Evolutionary conservation across 2,329 filamentous ascomycete genomes (phyloP).

Genomic region (Alternaria atra): DNA sequence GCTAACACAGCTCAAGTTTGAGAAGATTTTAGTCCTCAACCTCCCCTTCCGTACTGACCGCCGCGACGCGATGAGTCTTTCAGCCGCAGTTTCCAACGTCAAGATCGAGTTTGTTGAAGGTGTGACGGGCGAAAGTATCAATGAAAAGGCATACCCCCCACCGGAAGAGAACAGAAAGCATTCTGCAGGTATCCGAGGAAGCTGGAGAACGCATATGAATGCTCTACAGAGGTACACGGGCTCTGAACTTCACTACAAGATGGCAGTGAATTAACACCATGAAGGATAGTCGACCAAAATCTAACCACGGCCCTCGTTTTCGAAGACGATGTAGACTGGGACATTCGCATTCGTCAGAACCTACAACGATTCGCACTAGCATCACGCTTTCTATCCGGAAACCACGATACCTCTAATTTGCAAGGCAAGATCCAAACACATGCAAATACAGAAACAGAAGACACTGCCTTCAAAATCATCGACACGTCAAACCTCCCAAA

Average conservation of each 20-base stretch:
- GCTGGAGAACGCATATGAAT: slow-evolving; percentile 47
- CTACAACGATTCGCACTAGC: slow-evolving; percentile 43
- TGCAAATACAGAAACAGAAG: slow-evolving; percentile 36
- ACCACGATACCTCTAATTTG: neutral
- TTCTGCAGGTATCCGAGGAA: slow-evolving; percentile 37
- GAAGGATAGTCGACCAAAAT: slow-evolving; percentile 38
- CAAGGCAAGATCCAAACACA: slow-evolving; percentile 20
- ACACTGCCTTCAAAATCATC: slow-evolving; percentile 36
- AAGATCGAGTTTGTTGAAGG: slow-evolving; percentile 61
- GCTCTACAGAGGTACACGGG: slow-evolving; percentile 33
- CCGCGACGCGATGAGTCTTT: slow-evolving; percentile 61
- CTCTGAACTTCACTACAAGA: neutral
- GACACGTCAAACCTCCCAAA: slow-evolving; percentile 32
- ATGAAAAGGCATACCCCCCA: slow-evolving; percentile 40
- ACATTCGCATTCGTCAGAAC: slow-evolving; percentile 39
- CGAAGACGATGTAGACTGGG: slow-evolving; percentile 48
- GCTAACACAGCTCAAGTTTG: slow-evolving; percentile 54
- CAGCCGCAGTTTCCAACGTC: slow-evolving; percentile 59
- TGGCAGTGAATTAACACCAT: slow-evolving; percentile 6
- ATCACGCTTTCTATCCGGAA: slow-evolving; percentile 27
- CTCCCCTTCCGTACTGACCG: slow-evolving; percentile 63
- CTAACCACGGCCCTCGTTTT: slow-evolving; percentile 44
- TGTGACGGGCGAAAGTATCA: slow-evolving; percentile 51
- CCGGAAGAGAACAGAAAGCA: slow-evolving; percentile 42
- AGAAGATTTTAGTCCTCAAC: slow-evolving; percentile 64